Evolutionary conservation across 2,329 filamentous ascomycete genomes (phyloP).

Genomic region (Scytalidium lignicola): DNA sequence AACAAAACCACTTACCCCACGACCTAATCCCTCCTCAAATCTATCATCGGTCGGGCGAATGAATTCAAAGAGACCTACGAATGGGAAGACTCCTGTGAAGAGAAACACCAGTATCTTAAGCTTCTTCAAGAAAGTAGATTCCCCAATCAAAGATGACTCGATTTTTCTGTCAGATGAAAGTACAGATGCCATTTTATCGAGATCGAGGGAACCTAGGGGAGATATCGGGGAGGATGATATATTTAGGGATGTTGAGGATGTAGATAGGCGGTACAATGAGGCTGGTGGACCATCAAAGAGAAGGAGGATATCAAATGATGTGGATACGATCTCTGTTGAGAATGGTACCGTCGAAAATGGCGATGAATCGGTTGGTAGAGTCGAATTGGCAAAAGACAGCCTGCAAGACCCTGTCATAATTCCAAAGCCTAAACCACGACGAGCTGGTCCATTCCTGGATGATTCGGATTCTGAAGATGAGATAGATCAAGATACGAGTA

Average conservation of each 20-base stretch:
- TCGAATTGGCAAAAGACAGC: slow-evolving; percentile 1
- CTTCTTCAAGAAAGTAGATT: slow-evolving; percentile 67
- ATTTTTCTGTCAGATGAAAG: slow-evolving; percentile 45
- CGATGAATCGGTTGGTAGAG: neutral
- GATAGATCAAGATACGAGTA: slow-evolving; percentile 9
- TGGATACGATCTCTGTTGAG: neutral
- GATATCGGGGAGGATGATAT: slow-evolving; percentile 16
- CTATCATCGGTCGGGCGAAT: slow-evolving; percentile 9
- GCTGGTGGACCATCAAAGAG: slow-evolving; percentile 32
- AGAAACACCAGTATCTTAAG: slow-evolving; percentile 64
- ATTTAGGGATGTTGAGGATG: slow-evolving; percentile 14
- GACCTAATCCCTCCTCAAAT: slow-evolving; percentile 22
- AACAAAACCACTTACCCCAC: slow-evolving; percentile 24
- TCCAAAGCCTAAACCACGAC: slow-evolving; percentile 20
- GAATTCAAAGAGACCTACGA: slow-evolving; percentile 16
- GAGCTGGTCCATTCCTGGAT: slow-evolving; percentile 61
- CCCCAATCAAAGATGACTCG: slow-evolving; percentile 43
- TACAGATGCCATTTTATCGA: slow-evolving; percentile 7
- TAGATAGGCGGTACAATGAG: slow-evolving; percentile 34
- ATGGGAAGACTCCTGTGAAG: slow-evolving; percentile 18
- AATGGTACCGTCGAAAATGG: slow-evolving; percentile 3
- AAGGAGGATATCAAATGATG: slow-evolving; percentile 31
- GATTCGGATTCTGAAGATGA: slow-evolving; percentile 58
- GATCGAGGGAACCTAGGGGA: slow-evolving; percentile 6
- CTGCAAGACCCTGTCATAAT: slow-evolving; percentile 22